phyloP scores from a whole-genome alignment of 306 rosid species.

The Prunus mongolica region DNA sequence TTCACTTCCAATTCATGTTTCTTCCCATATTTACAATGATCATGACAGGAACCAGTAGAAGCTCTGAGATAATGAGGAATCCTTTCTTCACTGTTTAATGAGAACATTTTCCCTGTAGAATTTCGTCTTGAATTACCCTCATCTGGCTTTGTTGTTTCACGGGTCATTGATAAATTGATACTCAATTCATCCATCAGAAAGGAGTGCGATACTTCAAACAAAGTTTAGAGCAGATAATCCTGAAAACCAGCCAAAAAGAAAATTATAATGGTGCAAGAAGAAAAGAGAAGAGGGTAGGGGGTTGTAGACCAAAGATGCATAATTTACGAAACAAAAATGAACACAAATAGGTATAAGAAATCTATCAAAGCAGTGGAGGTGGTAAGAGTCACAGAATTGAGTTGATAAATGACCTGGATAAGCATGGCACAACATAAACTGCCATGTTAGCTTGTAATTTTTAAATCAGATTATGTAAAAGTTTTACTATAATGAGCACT shows the following conservation, averaged over 20 bases:
- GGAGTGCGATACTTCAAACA: slow-evolving; percentile 11
- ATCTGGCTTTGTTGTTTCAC: slow-evolving; percentile 22
- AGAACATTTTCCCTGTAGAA: slow-evolving; percentile 46
- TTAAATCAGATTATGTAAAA: not conserved
- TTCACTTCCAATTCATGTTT: slow-evolving; percentile 34
- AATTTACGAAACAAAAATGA: not conserved
- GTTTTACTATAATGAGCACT: not conserved
- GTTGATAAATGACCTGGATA: not conserved
- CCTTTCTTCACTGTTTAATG: slow-evolving; percentile 31
- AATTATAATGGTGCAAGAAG: slow-evolving; percentile 7
- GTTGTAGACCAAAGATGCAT: not conserved
- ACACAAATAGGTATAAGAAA: not conserved
- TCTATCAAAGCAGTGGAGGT: not conserved
- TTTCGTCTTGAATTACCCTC: slow-evolving; percentile 38
- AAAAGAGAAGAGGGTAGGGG: not conserved
- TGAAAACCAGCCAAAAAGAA: slow-evolving; percentile 28
- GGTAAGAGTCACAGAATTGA: not conserved
- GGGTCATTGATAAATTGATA: slow-evolving; percentile 25
- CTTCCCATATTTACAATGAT: slow-evolving; percentile 72
- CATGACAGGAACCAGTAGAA: slow-evolving; percentile 90
- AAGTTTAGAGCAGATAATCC: slow-evolving; percentile 36
- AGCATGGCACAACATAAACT: not conserved
- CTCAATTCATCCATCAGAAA: slow-evolving; percentile 53
- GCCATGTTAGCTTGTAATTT: not conserved
- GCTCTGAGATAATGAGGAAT: slow-evolving; percentile 73